Base-by-base conservation (phyloP, 352 stramenopile species). In the Aphanomyces euteiches region DNA sequence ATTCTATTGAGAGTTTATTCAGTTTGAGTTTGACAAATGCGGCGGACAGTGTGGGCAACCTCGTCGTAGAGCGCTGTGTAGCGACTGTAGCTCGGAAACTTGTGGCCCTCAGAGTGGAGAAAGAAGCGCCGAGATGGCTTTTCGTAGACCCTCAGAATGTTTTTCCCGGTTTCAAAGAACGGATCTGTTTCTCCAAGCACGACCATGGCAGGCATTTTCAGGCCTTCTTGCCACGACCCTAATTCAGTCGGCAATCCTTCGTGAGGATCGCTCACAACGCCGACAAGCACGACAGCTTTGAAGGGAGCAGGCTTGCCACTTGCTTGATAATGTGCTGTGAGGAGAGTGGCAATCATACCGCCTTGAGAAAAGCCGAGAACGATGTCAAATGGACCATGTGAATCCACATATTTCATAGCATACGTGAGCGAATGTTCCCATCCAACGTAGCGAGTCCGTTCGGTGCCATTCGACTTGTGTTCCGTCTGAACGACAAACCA, bases 351-450 rank as follows among this genome's bases (percentile, higher is more conserved):
- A 72, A 90, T 81, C 21, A 85, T 78, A 3, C 82, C 79, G 47
- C 88, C 88, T 57, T 95, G 88, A 2, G 82, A 93, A 58, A 95
- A 95, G 17, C 84, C 85, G 7, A 92, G 53, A 15, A 88, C 80
- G 57, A 92, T 71, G 56, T 95, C 85, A 45, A 90, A 89, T 6
- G 87, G 83, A 13, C 83, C 84, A 17, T 90, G 66, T 41, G 79
- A 56, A 2, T 74, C 59, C 1, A 93, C 65, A 70, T 90, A 79
- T 37, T 84, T 67, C 48, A 85, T 72, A 67, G 93, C 78, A 58
- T 79, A 82, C 54, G 85, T 78, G 34, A 90, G 72, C 5, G 77
- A 68, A 37, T 61, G 54, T n/a, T 61, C 54, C 54, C 54, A 61
- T n/a, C 54, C 54, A 1, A 37, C 21, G 36, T 61, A 61, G 17